Evolutionary conservation across 495 filamentous ascomycete species (phyloP).

Genomic region (Chaetomium fimeti): DNA sequence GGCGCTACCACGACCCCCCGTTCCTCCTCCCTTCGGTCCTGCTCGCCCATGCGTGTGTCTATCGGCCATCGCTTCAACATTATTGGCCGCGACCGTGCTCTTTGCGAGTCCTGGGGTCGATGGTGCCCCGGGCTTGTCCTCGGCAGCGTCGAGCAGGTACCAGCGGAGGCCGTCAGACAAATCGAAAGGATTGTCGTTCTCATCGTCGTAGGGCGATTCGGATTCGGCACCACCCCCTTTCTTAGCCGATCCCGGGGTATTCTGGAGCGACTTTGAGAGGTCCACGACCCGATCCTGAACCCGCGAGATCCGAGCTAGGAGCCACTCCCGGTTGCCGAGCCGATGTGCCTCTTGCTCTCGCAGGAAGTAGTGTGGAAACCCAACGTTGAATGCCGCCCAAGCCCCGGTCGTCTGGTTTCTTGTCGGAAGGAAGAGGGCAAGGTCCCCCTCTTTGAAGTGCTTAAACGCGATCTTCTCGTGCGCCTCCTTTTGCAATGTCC

Average conservation of each 20-base stretch:
- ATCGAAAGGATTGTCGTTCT: slow-evolving; percentile 97
- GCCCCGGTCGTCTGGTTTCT: slow-evolving; percentile 89
- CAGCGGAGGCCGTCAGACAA: slow-evolving; percentile 92
- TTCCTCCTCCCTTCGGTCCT: slow-evolving; percentile 49
- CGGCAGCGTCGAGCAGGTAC: slow-evolving; percentile 90
- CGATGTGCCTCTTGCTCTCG: slow-evolving; percentile 89
- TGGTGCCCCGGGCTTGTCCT: slow-evolving; percentile 94
- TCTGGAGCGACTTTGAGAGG: slow-evolving; percentile 66
- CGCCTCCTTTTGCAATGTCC: slow-evolving; percentile 78
- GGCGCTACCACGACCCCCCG: slow-evolving; percentile 37
- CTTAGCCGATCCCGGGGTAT: slow-evolving; percentile 18
- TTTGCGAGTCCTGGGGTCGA: slow-evolving; percentile 84
- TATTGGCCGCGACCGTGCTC: slow-evolving; percentile 84
- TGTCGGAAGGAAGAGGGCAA: slow-evolving; percentile 93
- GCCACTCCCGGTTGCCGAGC: slow-evolving; percentile 80
- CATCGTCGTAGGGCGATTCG: slow-evolving; percentile 52
- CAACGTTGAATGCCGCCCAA: slow-evolving; percentile 98
- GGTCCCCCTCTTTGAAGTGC: slow-evolving; percentile 93
- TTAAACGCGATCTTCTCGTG: slow-evolving; percentile 97
- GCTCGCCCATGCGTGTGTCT: slow-evolving; percentile 53
- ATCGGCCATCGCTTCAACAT: slow-evolving; percentile 71
- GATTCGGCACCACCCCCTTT: slow-evolving; percentile 34
- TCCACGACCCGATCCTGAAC: slow-evolving; percentile 94
- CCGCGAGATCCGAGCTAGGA: slow-evolving; percentile 88
- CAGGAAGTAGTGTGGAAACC: slow-evolving; percentile 94